phyloP scores from a whole-genome alignment of 2,329 filamentous ascomycete genomes.

The Grosmannia serpens region DNA sequence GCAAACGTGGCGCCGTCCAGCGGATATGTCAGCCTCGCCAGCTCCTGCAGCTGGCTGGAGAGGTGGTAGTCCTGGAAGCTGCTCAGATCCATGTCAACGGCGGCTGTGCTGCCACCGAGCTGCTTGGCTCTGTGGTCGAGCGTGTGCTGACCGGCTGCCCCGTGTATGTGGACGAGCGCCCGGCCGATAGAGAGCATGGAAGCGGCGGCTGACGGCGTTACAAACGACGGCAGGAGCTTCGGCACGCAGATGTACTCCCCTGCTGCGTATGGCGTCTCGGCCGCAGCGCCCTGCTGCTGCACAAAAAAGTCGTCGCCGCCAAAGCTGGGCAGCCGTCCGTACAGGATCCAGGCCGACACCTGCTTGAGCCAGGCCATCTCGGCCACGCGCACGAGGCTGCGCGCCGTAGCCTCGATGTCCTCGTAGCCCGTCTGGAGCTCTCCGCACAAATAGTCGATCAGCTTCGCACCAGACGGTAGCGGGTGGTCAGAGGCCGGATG shows the following conservation, averaged over 20 bases:
- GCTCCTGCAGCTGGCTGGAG: constrained; percentile 54
- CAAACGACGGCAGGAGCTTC: constrained; percentile 65
- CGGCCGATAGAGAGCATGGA: constrained; percentile 88
- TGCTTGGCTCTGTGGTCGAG: constrained; percentile 1
- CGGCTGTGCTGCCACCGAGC: constrained; percentile 23
- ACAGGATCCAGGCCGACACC: constrained; percentile 79
- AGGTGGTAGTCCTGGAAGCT: constrained; percentile 30
- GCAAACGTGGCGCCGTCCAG: constrained; percentile 62
- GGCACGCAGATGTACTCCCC: constrained; percentile 46
- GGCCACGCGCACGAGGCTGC: constrained; percentile 61
- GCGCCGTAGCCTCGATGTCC: constrained; percentile 69
- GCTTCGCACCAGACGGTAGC: constrained; percentile 52
- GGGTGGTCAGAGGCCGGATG: constrained; percentile 12
- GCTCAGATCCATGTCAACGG: constrained; percentile 12
- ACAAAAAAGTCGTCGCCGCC: constrained; percentile 85
- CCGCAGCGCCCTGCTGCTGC: constrained; percentile 21
- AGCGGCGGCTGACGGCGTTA: constrained; percentile 58
- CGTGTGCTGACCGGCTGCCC: neutral
- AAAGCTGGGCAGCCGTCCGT: constrained; percentile 69
- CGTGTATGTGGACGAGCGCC: constrained; percentile 71
- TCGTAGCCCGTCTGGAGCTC: constrained; percentile 80
- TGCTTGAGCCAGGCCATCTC: constrained; percentile 90
- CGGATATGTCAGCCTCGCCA: constrained; percentile 60
- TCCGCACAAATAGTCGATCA: constrained; percentile 66
- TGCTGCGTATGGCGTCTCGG: constrained; percentile 11